Percentiles rank a stretch among this genome's conserved stretches.
Conservation (phyloP, 2,329 filamentous ascomycete species). For the Metarhizium humberi region DNA sequence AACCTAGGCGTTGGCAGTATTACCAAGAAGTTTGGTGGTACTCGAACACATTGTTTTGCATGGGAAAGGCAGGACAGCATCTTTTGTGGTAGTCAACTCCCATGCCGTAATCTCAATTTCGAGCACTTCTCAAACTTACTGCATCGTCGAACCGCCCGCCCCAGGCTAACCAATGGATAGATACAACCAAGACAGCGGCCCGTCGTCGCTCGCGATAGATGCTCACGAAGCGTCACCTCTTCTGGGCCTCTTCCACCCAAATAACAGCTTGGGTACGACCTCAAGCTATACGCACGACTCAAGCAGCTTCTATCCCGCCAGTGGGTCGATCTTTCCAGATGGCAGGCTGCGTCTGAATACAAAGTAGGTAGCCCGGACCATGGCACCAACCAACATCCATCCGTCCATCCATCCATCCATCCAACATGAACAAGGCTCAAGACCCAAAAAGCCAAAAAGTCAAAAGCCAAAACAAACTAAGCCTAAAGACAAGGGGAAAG, state of each 20-base stretch:
- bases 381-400: conserved; percentile 1
- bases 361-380: conserved; percentile 34
- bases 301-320: conserved; percentile 35
- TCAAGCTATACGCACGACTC: conserved; percentile 41
- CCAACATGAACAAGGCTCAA: neutral
- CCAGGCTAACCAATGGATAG: conserved; percentile 23
- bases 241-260: conserved; percentile 42
- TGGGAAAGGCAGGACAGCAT: conserved; percentile 26
- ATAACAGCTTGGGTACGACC: conserved; percentile 32
- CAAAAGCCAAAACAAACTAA: neutral
- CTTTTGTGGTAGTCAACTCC: conserved; percentile 19
- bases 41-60: conserved; percentile 21
- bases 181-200: conserved; percentile 45
- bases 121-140: conserved; percentile 5
- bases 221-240: conserved; percentile 41
- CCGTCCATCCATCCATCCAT: neutral
- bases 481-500: neutral
- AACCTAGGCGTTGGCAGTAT: conserved; percentile 37
- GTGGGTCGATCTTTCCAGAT: conserved; percentile 40
- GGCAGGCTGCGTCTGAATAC: conserved; percentile 44
- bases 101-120: conserved; percentile 5
- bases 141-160: conserved; percentile 3
- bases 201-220: conserved; percentile 44
- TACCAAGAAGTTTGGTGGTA: conserved; percentile 22
- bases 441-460: neutral